Base-by-base conservation (phyloP, 73 alveolate genomes). In the Paraurostyla sp. region DNA sequence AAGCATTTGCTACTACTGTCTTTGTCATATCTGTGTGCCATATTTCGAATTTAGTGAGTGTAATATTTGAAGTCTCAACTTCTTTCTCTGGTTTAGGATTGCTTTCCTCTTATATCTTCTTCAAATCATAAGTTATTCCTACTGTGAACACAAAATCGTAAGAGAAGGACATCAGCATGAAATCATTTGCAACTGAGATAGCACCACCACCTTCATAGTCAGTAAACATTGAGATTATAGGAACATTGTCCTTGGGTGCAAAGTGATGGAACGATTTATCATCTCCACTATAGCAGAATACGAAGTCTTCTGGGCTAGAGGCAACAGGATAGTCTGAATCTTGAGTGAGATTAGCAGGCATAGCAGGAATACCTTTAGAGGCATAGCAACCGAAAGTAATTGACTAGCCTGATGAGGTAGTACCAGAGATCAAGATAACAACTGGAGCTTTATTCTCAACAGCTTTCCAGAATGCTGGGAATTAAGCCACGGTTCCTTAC, bases 191-290 rank as follows among this genome's bases (percentile, higher is more conserved):
- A 25, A 85, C 46, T 35, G 82, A 27, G 48, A 85, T 23, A 23
- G 88, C 93, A 2, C 93, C 93, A 43, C 83, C 81, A 6, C 78
- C 78, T n/a, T 68, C 83, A 59, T 85, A 85, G 71, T 85, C 93
- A 25, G 93, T 85, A 30, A 71, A 32, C 48, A 85, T 71, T 1
- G 69, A 27, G 2, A 54, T 54, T 13, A 71, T 78, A 18, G 59
- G 48, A 1, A 51, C 52, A 13, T 41, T 30, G 20, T 49, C 60
- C 41, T 71, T 42, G 20, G 48, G 71, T 7, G 49, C 30, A 52
- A 85, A 85, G 36, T 69, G 87, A 51, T 81, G 80, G 71, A 50
- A 29, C 20, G 42, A 48, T 7, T 43, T 15, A 16, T 69, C 88
- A 16, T 56, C 93, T n/a, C n/a, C n/a, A 50, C 23, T 30, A 40